Evolutionary conservation across 1,284 basidiomycete genomes (phyloP), one percentile per base, ranked within the genome.

Genomic region (Athelia sp.): DNA sequence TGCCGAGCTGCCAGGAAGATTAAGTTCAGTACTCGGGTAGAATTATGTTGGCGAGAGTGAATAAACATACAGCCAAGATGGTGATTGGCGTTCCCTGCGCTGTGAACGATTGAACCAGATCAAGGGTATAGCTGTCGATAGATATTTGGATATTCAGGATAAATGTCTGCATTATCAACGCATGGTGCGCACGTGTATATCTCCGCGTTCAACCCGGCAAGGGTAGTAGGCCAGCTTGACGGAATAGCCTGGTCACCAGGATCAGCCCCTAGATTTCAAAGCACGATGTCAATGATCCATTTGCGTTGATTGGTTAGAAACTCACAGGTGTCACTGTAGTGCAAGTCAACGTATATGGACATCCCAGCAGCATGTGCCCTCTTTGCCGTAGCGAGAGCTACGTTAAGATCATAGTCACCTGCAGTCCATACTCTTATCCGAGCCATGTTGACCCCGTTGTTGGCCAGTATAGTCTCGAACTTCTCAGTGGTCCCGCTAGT

Each of bases 301-400:
- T 9, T 36, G 52, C 26, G 36, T n/a, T 38, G 43, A 32, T 36
- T 18, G 47, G 31, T 47, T 47, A 26, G 40, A 21, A 29, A 56
- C 70, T 50, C 57, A 80, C 79, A 82, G 3, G 78, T 83, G 58
- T 84, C 82, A 57, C 80, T 82, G 59, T 77, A 83, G 57, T 85
- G 81, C 44, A 84, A 58, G 55, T 84, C 80, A 8, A 85, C 66
- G 32, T 76, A 61, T 10, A 85, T 59, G n/a, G 69, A 68, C 77
- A 84, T 74, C 17, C 81, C 78, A 17, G 76, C 77, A 14, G 74
- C 76, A 49, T 71, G 73, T 34, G 79, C 75, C 14, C 81, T 69
- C 61, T 79, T 81, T 3, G 75, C 81, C 42, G 83, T 62, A 0
- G 68, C 66, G n/a, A 85, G 66, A 0, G 71, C 80, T 56, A 81